Conservation (phyloP, 2,329 filamentous ascomycete species). For the Lasiodiplodia sp. region DNA sequence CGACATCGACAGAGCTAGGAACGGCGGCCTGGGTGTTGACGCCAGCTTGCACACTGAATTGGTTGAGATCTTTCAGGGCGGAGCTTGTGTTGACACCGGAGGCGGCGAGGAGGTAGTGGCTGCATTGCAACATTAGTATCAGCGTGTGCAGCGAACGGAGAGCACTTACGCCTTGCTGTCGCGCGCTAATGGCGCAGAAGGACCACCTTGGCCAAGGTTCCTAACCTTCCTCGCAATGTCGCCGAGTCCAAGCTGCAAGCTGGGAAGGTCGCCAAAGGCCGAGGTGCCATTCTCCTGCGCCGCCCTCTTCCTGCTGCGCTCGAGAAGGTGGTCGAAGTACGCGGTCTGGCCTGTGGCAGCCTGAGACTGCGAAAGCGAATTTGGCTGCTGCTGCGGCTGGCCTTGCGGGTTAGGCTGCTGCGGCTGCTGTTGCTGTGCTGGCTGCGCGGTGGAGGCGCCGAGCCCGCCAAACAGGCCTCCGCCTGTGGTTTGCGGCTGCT, state of each 20-base stretch:
- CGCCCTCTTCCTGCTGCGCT: conserved; percentile 71
- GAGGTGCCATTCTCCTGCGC: conserved; percentile 67
- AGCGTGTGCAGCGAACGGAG: not conserved
- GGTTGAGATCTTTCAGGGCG: conserved; percentile 84
- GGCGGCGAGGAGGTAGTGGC: conserved; percentile 90
- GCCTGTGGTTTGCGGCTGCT: conserved; percentile 32
- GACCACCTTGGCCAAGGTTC: conserved; percentile 78
- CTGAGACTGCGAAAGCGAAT: conserved; percentile 43
- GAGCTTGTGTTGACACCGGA: conserved; percentile 90
- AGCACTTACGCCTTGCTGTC: conserved; percentile 54
- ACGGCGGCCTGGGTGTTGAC: conserved; percentile 60
- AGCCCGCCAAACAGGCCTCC: conserved; percentile 29
- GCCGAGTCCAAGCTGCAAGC: conserved; percentile 86
- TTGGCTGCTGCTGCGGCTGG: conserved; percentile 37
- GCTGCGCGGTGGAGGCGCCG: conserved; percentile 14
- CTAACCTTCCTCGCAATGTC: conserved; percentile 81
- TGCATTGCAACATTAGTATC: conserved; percentile 47
- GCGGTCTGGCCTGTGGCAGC: conserved; percentile 56
- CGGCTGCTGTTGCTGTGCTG: conserved; percentile 37
- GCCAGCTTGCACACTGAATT: conserved; percentile 72
- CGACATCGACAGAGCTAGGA: conserved; percentile 58
- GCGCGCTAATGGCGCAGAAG: conserved; percentile 56
- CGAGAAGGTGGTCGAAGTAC: conserved; percentile 70
- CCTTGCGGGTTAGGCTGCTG: conserved; percentile 39
- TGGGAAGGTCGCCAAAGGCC: conserved; percentile 79